Conservation (phyloP, 2,329 filamentous ascomycete genomes). For the Microdochium paspali region DNA sequence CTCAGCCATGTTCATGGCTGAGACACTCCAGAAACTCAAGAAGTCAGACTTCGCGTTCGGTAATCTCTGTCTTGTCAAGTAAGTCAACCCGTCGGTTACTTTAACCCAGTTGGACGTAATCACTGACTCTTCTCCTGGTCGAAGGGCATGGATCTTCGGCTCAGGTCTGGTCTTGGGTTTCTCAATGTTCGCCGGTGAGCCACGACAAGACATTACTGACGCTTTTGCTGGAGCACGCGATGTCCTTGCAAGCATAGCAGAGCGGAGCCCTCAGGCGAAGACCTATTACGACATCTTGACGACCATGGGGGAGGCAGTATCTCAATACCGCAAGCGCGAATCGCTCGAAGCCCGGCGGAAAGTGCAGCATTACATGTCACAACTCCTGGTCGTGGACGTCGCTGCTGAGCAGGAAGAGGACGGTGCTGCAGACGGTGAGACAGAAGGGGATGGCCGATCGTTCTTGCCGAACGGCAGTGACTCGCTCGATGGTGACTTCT, state of each 20-base stretch:
- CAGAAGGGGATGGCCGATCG: neutral
- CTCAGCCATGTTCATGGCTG: conserved; percentile 43
- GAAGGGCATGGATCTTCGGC: conserved; percentile 43
- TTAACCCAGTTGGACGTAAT: neutral
- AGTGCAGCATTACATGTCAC: neutral
- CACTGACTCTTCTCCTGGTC: neutral
- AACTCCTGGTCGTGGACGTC: neutral
- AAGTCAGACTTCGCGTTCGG: conserved; percentile 32
- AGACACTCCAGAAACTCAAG: conserved; percentile 40
- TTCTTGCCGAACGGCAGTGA: neutral
- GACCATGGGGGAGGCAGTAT: conserved; percentile 32
- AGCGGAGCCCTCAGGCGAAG: conserved; percentile 42
- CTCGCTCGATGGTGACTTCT: neutral
- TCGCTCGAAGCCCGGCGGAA: conserved; percentile 1
- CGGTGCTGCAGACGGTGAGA: neutral
- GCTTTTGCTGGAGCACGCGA: conserved; percentile 40
- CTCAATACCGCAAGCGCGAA: conserved; percentile 21
- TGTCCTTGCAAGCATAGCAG: conserved; percentile 36
- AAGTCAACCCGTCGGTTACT: conserved; percentile 11
- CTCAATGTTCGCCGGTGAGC: conserved; percentile 39
- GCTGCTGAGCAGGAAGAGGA: neutral
- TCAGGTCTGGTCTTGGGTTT: conserved; percentile 48
- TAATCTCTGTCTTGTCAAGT: conserved; percentile 54
- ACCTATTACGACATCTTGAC: conserved; percentile 48
- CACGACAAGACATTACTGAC: conserved; percentile 30